These are phyloP conservation scores for Cladorrhinum samala DNA, from an alignment of 495 filamentous ascomycete species.

Conservation along the genomic window DNA sequence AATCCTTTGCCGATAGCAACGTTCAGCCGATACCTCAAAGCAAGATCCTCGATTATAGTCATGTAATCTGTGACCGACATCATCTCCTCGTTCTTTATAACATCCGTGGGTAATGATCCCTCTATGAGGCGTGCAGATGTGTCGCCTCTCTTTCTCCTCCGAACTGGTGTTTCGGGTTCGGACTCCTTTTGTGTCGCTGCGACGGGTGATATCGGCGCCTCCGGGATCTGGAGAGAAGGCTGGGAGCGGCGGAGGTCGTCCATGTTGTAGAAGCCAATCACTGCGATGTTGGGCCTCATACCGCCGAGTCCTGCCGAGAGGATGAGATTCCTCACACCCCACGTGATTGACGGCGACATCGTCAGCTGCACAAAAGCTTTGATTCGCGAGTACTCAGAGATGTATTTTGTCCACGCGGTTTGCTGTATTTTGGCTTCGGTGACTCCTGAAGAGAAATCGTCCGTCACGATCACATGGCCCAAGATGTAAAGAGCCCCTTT, in stretches of 20 bases:
- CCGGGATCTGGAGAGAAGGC: constrained; percentile 30
- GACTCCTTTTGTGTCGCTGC: constrained; percentile 14
- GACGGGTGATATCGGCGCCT: constrained; percentile 23
- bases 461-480: constrained; percentile 79
- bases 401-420: constrained; percentile 74
- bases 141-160: constrained; percentile 35
- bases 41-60: constrained; percentile 75
- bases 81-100: constrained; percentile 52
- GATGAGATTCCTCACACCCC: constrained; percentile 78
- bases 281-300: constrained; percentile 83
- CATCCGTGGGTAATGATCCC: constrained; percentile 53
- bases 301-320: constrained; percentile 79
- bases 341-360: constrained; percentile 74
- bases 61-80: constrained; percentile 66
- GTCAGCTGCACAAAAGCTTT: constrained; percentile 86
- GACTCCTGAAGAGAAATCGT: constrained; percentile 72
- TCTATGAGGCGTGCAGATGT: constrained; percentile 41
- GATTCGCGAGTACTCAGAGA: constrained; percentile 73
- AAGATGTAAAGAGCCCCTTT: constrained; percentile 82
- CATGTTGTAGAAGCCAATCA: constrained; percentile 68
- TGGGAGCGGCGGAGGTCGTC: constrained; percentile 57
- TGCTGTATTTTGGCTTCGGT: constrained; percentile 78
- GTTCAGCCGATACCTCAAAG: constrained; percentile 74
- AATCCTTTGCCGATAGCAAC: constrained; percentile 84
- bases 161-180: constrained; percentile 15